Evolutionary conservation across 768 basidiomycete species (phyloP).

Genomic region (Xanthoconium stramineum): DNA sequence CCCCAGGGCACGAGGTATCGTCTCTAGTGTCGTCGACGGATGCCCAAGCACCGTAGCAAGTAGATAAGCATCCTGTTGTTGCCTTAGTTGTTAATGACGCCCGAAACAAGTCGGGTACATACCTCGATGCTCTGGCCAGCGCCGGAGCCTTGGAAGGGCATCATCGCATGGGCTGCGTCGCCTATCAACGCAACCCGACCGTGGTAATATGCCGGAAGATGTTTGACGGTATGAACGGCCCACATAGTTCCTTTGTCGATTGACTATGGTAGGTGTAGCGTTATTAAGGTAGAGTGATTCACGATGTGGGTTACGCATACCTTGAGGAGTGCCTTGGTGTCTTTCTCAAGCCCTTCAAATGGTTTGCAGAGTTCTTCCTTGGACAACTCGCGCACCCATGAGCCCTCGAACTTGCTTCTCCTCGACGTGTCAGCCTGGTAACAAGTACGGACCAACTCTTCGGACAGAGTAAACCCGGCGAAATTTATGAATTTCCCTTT

Average conservation of each 20-base stretch:
- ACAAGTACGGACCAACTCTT: constrained; percentile 49
- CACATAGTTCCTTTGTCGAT: constrained; percentile 52
- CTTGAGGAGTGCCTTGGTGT: constrained; percentile 53
- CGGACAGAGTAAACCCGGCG: constrained; percentile 51
- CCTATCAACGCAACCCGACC: constrained; percentile 49
- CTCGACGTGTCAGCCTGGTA: constrained; percentile 23
- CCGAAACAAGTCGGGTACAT: not conserved
- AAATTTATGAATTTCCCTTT: constrained; percentile 59
- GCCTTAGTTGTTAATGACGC: not conserved
- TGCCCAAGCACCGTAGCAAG: constrained; percentile 45
- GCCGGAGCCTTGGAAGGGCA: constrained; percentile 44
- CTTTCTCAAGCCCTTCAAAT: constrained; percentile 57
- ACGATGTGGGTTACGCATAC: constrained; percentile 32
- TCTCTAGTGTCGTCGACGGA: constrained; percentile 30
- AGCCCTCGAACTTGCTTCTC: constrained; percentile 22
- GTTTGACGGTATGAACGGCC: constrained; percentile 59
- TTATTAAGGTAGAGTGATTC: not conserved
- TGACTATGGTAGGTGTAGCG: constrained; percentile 37
- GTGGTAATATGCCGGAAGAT: constrained; percentile 49
- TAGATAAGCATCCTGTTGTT: constrained; percentile 35
- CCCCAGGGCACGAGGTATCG: constrained; percentile 38
- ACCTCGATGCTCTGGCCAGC: constrained; percentile 45
- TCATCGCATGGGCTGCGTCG: constrained; percentile 43
- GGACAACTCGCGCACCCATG: constrained; percentile 50
- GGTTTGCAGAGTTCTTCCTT: constrained; percentile 42